Evolutionary conservation across 2,329 filamentous ascomycete genomes (phyloP).

Genomic region (Alternaria brassicicola): DNA sequence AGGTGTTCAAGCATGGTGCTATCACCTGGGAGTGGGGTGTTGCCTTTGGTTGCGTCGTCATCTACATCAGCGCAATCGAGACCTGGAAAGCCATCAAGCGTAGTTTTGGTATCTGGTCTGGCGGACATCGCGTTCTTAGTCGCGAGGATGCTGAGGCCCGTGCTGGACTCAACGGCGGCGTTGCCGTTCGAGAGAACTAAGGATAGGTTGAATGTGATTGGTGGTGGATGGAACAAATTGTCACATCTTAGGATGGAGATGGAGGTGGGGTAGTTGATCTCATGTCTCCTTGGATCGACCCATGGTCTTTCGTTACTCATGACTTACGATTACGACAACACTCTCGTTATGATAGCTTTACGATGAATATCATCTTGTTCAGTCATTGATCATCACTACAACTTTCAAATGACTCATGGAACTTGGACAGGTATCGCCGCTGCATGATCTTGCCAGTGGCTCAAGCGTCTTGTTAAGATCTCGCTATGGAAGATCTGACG

Average conservation of each 20-base stretch:
- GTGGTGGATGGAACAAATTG: conserved; percentile 11
- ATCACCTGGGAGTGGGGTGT: conserved; percentile 57
- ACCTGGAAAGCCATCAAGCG: conserved; percentile 56
- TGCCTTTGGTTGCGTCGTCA: conserved; percentile 49
- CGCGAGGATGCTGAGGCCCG: conserved; percentile 47
- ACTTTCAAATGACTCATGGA: neutral
- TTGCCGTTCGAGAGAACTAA: conserved; percentile 23
- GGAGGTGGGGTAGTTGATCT: neutral
- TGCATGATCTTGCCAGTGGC: neutral
- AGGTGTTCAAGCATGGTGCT: conserved; percentile 54
- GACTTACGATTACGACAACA: neutral
- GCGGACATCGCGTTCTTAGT: conserved; percentile 38
- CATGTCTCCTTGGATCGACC: conserved; percentile 16
- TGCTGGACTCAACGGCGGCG: conserved; percentile 26
- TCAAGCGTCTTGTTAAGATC: neutral
- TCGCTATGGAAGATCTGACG: neutral
- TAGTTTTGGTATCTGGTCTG: conserved; percentile 42
- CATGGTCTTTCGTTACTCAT: conserved; percentile 12
- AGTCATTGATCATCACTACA: neutral
- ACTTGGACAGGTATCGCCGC: neutral
- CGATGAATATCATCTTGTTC: neutral
- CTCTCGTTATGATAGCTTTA: neutral
- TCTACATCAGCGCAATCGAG: conserved; percentile 52
- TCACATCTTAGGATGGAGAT: neutral
- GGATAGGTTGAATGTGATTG: neutral